Evolutionary conservation across 2,329 filamentous ascomycete species (phyloP), one percentile per base, ranked within the genome.

Genomic region (Microdochium nivale): DNA sequence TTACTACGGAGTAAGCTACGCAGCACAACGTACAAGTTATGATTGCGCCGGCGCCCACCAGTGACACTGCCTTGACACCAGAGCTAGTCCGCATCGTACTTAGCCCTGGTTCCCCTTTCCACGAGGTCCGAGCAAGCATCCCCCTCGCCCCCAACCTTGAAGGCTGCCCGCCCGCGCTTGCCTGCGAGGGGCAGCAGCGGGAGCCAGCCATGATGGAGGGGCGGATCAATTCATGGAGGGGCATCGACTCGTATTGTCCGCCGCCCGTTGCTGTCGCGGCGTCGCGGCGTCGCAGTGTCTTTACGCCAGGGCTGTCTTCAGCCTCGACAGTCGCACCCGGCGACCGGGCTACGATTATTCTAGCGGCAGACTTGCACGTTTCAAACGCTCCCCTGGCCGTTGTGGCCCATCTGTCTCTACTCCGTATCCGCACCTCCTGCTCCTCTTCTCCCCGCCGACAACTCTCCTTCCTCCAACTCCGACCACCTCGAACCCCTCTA

Each of bases 401-500:
- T n/a, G n/a, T 40, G 14, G 7, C 14, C 7, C 16, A 40, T 44
- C 40, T 23, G 3, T 44, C 14, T 21, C 40, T 23, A 33, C 47
- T 37, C 21, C 25, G 13, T 27, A n/a, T n/a, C 21, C 40, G 19
- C 19, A 8, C n/a, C 46, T 47, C 21, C 9, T 30, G 3, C 9
- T 19, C 14, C 7, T 27, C 14, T 14, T 7, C 24, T 47, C 24
- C 46, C 25, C 21, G 16, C 35, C n/a, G 25, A 50, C n/a, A n/a
- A n/a, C n/a, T n/a, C 37, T 40, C n/a, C 35, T 51, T 50, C n/a
- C 25, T 23, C 30, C 35, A 51, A 25, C 43, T 37, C n/a, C 49
- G 33, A 50, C 49, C 51, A 49, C 57, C 56, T 51, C 46, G 35
- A 37, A 23, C 46, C 46, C 49, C 51, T 33, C 33, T 47, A 23